Evolutionary conservation across 2,329 filamentous ascomycete genomes (phyloP), one percentile per base, ranked within the genome.

Genomic region (Drechslerella dactyloides): DNA sequence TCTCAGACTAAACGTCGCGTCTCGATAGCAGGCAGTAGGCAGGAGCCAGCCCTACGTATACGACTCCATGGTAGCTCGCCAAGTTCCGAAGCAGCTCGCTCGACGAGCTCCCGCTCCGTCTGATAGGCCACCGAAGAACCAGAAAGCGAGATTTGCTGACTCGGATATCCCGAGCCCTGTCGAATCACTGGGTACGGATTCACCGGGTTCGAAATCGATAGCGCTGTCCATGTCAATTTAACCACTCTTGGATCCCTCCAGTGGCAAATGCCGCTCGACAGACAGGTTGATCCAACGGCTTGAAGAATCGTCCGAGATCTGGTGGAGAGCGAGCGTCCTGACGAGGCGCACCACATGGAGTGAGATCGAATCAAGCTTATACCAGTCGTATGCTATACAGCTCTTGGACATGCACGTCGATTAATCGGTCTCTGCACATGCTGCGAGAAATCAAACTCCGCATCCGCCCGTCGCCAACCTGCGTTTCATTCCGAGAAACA

Each of bases 1-100:
- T 64, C 59, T 70, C 53, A 63, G 40, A n/a, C n/a, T n/a, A n/a
- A n/a, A n/a, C 7, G 40, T 4, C 40, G 7, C 15, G 35, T 37
- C 35, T 37, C 35, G 35, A 37, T 7, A 37, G 15, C 40, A 15
- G 3, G 17, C 5, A 15, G 17, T 13, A 15, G 11, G 40, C 27
- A 33, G 27, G 4, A 33, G 27, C 4, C 27, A 33, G 27, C 27
- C 27, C 27, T 33, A 33, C 27, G 15, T 44, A 15, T 19, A 10
- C 44, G 44, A 48, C 19, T 19, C 11, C 6, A 19, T 21, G 37
- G 35, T 35, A 30, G 55, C 13, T 24, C 23, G 68, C 68, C 68
- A 72, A 72, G 68, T 72, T 72, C 68, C 68, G 68, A 70, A 58
- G 21, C 40, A 33, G 60, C 60, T 56, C n/a, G 48, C 58, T 64